Conservation (phyloP, 176 grass and related monocot species). For the Zea mays region DNA sequence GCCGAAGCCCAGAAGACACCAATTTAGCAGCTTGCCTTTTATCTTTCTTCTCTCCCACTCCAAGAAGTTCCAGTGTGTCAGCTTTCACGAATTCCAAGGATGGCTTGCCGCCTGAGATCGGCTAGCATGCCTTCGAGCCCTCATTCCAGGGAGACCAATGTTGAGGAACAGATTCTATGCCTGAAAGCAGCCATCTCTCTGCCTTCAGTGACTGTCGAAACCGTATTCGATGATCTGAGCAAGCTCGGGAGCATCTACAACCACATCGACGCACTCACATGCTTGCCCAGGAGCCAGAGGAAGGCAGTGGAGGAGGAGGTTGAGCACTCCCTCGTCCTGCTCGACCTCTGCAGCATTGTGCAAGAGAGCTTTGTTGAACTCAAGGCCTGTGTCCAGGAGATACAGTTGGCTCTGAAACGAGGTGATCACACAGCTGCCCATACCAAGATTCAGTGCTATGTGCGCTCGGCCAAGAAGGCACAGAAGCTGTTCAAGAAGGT, state of each 20-base stretch:
- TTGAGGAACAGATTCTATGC: constrained; percentile 8
- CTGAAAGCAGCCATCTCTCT: constrained; percentile 1
- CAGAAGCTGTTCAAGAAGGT: constrained; percentile 23
- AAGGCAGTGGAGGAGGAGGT: constrained; percentile 54
- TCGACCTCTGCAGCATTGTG: constrained; percentile 49
- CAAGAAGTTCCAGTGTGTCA: neutral
- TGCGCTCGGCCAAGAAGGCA: neutral
- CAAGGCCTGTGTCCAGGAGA: constrained; percentile 36
- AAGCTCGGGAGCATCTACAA: constrained; percentile 32
- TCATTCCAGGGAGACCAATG: neutral
- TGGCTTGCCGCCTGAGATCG: constrained; percentile 26
- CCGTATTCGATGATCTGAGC: neutral
- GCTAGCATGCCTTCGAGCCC: constrained; percentile 30
- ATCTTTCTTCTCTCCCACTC: neutral
- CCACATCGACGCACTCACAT: constrained; percentile 29
- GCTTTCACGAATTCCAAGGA: neutral
- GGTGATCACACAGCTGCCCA: constrained; percentile 20
- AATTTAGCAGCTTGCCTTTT: constrained; percentile 1
- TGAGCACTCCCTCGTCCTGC: constrained; percentile 36
- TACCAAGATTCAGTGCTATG: constrained; percentile 17
- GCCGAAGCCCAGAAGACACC: neutral
- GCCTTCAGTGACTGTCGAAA: neutral
- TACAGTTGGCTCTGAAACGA: constrained; percentile 34
- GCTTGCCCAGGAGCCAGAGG: constrained; percentile 49
- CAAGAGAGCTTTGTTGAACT: constrained; percentile 33